A percentile compares a stretch with the other conserved stretches of the same genome.
Conservation (phyloP, 805 yeast species). For the Saccharomycopsis sp. region DNA sequence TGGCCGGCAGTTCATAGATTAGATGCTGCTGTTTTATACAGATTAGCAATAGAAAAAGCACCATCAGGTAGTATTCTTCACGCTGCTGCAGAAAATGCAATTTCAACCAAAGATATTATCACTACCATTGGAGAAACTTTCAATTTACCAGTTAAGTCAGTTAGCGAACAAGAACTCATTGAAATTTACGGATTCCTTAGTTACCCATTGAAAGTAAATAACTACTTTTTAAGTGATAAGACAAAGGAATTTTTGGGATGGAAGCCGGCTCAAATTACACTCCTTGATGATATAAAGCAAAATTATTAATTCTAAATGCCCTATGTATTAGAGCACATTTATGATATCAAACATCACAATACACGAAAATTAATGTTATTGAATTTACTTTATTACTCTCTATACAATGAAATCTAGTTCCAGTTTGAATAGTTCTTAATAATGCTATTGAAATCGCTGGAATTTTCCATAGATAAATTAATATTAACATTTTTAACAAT, state of each 20-base stretch:
- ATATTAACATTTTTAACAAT: too few relatives aligned
- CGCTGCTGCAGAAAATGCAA: slow-evolving; percentile 25
- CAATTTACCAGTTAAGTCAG: slow-evolving; percentile 20
- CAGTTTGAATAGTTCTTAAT: too few relatives aligned
- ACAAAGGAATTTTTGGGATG: slow-evolving; percentile 26
- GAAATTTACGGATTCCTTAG: slow-evolving; percentile 21
- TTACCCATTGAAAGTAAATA: slow-evolving; percentile 14
- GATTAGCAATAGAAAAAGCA: slow-evolving; percentile 26
- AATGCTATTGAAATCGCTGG: too few relatives aligned
- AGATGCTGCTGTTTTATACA: slow-evolving; percentile 31
- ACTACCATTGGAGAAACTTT: slow-evolving; percentile 25
- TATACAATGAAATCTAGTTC: too few relatives aligned
- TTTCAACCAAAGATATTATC: slow-evolving; percentile 26
- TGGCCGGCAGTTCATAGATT: slow-evolving; percentile 30
- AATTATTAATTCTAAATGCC: too few relatives aligned
- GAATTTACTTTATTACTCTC: too few relatives aligned
- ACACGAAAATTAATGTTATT: too few relatives aligned
- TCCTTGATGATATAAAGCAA: slow-evolving; percentile 25
- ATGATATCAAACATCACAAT: too few relatives aligned
- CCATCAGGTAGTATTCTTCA: slow-evolving; percentile 26
- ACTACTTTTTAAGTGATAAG: slow-evolving; percentile 20
- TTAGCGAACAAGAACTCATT: slow-evolving; percentile 22
- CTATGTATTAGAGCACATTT: too few relatives aligned
- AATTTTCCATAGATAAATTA: too few relatives aligned
- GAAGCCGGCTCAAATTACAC: slow-evolving; percentile 24